Base-by-base conservation (phyloP, 1,284 basidiomycete species). In the Fomes fomentarius region DNA sequence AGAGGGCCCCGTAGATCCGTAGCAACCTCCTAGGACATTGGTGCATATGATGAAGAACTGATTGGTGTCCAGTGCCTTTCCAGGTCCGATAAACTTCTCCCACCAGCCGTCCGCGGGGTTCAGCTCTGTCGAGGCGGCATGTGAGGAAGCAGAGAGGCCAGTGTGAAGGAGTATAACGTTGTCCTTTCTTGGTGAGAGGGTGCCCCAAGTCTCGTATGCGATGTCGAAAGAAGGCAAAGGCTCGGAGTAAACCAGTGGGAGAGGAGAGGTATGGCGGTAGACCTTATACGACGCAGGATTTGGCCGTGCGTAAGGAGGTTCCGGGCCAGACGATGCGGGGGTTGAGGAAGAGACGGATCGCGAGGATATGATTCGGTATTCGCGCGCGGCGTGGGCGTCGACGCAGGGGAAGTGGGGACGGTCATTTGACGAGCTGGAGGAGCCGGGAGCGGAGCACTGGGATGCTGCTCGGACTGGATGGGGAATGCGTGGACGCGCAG, bases 141-240 rank as follows among this genome's bases (percentile, higher is more conserved):
- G 96, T 0, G 94, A 97, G 2, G 93, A 96, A 0, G 96, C 96
- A 2, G 92, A 95, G 2, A 99, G 81, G 22, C 96, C 96, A 0
- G 96, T 99, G 68, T 98, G 96, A 3, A 99, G 81, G n/a, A 99
- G 84, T 49, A 99, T 96, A 47, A 84, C 96, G 69, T 99, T 99
- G 71, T 93, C 89, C 38, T 80, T 83, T 8, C 77, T 69, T 0
- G 85, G 78, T 28, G 93, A 93, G 51, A 99, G 85, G 1, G 82
- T 84, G 2, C 96, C 96, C 97, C 97, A 99, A 0, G 96, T 95
- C 75, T 99, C 96, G 79, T 99, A 99, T 0, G 97, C 97, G 50
- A 99, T 79, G 60, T 93, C 84, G 65, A 94, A 93, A 15, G 83
- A 75, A 0, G 92, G 87, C 0, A 99, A 79, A 1, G 86, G 75